These are phyloP conservation scores for Nannochloris sp. DNA, from an alignment of 139 green algal genomes.

Conservation along the genomic window DNA sequence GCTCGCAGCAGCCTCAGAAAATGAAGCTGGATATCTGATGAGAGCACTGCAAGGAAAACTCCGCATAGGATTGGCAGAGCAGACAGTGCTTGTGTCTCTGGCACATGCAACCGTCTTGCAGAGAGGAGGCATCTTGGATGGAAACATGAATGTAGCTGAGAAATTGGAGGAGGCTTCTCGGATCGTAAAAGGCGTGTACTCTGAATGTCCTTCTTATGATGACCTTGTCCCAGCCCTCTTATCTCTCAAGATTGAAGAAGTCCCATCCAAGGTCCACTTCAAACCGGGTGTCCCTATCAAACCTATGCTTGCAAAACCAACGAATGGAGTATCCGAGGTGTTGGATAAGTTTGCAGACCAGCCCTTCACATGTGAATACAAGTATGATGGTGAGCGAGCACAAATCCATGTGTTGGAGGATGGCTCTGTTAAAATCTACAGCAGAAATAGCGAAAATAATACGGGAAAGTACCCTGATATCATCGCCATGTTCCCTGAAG, in stretches of 20 bases:
- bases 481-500: conserved; percentile 41
- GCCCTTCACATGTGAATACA: conserved; percentile 97
- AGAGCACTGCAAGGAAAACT: conserved; percentile 88
- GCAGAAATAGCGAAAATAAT: conserved; percentile 85
- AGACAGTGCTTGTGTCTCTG: conserved; percentile 84
- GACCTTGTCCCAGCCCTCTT: conserved; percentile 78
- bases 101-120: conserved; percentile 75
- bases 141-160: conserved; percentile 40
- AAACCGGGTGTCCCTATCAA: conserved; percentile 70
- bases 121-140: conserved; percentile 19
- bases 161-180: conserved; percentile 55
- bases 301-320: conserved; percentile 95
- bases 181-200: conserved; percentile 75
- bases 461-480: conserved; percentile 93
- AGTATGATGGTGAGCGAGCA: conserved; percentile 93
- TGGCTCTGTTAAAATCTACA: conserved; percentile 61
- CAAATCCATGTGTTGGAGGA: conserved; percentile 72
- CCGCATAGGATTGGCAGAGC: conserved; percentile 90
- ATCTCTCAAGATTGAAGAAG: conserved; percentile 33
- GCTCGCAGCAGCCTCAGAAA: conserved; percentile 60
- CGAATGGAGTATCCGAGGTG: conserved; percentile 71
- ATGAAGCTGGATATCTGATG: conserved; percentile 85
- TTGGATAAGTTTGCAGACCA: conserved; percentile 80
- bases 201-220: conserved; percentile 83
- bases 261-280: conserved; percentile 61